A percentile compares a stretch with the other conserved stretches of the same genome.
These are phyloP conservation scores for Verbena officinalis DNA, from an alignment of 257 asterid genomes.

Conservation along the genomic window DNA sequence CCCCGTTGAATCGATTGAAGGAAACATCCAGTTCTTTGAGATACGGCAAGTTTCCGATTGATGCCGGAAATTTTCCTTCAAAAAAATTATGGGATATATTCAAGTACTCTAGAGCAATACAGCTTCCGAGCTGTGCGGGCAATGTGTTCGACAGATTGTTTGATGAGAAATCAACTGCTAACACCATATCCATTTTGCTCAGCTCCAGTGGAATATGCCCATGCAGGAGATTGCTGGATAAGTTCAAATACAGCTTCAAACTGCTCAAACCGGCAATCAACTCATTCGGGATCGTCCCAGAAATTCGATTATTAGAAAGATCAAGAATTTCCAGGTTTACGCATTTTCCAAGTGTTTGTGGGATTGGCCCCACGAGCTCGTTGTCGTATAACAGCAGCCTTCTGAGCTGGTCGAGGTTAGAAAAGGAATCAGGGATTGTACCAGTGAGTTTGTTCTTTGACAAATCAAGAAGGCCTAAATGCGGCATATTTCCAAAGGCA, in stretches of 20 bases:
- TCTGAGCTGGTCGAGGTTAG: slow-evolving; percentile 65
- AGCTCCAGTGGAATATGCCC: slow-evolving; percentile 74
- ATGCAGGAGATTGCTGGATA: slow-evolving; percentile 59
- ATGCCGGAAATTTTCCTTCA: slow-evolving; percentile 55
- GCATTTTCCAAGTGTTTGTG: slow-evolving; percentile 67
- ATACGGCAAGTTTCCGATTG: slow-evolving; percentile 60
- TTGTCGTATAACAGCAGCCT: slow-evolving; percentile 56
- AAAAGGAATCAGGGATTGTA: slow-evolving; percentile 62
- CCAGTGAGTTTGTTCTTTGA: slow-evolving; percentile 77
- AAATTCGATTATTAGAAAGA: slow-evolving; percentile 59
- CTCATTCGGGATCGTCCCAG: slow-evolving; percentile 67
- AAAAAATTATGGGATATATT: slow-evolving; percentile 51
- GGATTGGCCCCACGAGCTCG: slow-evolving; percentile 62
- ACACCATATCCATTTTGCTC: slow-evolving; percentile 79
- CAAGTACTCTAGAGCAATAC: slow-evolving; percentile 71
- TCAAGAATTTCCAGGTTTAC: slow-evolving; percentile 72
- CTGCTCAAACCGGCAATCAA: slow-evolving; percentile 65
- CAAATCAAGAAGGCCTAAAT: slow-evolving; percentile 78
- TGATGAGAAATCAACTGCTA: slow-evolving; percentile 68
- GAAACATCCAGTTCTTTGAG: slow-evolving; percentile 65
- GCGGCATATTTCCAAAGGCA: slow-evolving; percentile 56
- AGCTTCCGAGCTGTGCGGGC: slow-evolving; percentile 82
- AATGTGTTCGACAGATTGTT: slow-evolving; percentile 58
- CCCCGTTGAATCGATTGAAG: slow-evolving; percentile 52
- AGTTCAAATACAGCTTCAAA: slow-evolving; percentile 66